Conservation (phyloP, 2,329 filamentous ascomycete species). For the Hypoxylon sp. region DNA sequence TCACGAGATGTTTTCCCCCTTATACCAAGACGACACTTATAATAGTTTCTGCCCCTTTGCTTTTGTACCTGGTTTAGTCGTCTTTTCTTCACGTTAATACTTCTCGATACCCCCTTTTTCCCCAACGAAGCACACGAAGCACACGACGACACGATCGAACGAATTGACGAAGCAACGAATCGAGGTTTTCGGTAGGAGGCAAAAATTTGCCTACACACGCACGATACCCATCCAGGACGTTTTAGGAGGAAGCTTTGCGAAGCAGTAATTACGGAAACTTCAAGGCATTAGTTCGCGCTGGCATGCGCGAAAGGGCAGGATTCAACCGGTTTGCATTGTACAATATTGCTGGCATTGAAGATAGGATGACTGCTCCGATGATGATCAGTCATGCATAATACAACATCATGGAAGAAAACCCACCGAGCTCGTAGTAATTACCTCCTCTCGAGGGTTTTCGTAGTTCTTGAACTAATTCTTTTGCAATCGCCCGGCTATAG, state of each 20-base stretch:
- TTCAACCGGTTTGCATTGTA: constrained; percentile 3
- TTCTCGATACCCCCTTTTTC: neutral
- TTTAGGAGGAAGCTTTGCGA: constrained; percentile 5
- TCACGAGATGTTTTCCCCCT: neutral
- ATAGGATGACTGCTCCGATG: neutral
- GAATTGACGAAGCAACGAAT: neutral
- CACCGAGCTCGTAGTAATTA: neutral
- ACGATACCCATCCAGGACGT: constrained; percentile 10
- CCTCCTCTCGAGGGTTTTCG: neutral
- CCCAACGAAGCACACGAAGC: too few species aligned
- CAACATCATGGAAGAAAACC: neutral
- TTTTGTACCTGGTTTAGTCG: neutral
- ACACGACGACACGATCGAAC: neutral
- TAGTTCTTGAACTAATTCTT: constrained; percentile 5
- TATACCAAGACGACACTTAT: neutral
- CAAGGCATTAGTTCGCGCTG: neutral
- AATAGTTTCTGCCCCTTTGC: neutral
- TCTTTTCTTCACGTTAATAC: neutral
- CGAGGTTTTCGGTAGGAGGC: constrained; percentile 1
- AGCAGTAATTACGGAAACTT: neutral
- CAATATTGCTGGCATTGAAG: constrained; percentile 4
- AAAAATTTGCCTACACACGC: neutral
- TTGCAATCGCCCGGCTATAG: constrained; percentile 6
- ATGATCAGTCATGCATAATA: constrained; percentile 8
- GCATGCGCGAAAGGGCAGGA: neutral